Evolutionary conservation across 1,139 yeast genomes (phyloP).

Genomic region (Meyerozyma elateridarum): DNA sequence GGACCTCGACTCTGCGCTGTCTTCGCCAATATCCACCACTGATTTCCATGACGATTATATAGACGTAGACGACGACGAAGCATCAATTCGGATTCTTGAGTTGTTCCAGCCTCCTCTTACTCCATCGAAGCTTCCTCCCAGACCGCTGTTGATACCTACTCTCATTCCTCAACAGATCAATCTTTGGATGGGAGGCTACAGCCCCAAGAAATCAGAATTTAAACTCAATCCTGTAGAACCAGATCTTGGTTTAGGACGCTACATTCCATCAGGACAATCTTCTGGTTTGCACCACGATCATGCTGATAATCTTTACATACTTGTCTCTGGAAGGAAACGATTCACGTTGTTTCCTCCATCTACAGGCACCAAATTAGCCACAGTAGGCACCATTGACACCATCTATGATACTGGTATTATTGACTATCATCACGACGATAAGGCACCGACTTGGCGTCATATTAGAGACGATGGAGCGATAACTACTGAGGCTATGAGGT

Average conservation of each 20-base stretch:
- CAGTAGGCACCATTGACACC: slow-evolving; percentile 52
- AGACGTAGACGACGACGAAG: slow-evolving; percentile 16
- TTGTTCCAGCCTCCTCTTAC: slow-evolving; percentile 63
- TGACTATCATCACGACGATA: slow-evolving; percentile 49
- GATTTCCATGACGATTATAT: slow-evolving; percentile 4
- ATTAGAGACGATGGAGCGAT: slow-evolving; percentile 63
- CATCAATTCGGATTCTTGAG: slow-evolving; percentile 28
- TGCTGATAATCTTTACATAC: slow-evolving; percentile 66
- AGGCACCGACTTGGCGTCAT: slow-evolving; percentile 55
- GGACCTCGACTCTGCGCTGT: too few relatives aligned
- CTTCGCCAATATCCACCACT: too few relatives aligned
- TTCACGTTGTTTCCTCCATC: slow-evolving; percentile 63
- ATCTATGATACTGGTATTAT: slow-evolving; percentile 60
- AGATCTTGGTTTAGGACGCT: slow-evolving; percentile 45
- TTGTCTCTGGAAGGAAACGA: slow-evolving; percentile 56
- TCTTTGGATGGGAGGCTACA: slow-evolving; percentile 58
- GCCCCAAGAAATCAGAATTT: slow-evolving; percentile 6
- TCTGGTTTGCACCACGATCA: slow-evolving; percentile 82
- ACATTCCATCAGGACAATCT: slow-evolving; percentile 53
- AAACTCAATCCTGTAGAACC: slow-evolving; percentile 6
- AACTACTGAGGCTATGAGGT: slow-evolving; percentile 38
- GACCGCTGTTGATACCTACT: slow-evolving; percentile 35
- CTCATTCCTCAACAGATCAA: slow-evolving; percentile 68
- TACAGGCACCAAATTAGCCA: slow-evolving; percentile 52
- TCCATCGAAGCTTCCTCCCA: slow-evolving; percentile 28